Evolutionary conservation across 306 rosid genomes (phyloP).

Genomic region (Elaeagnus macrophylla): DNA sequence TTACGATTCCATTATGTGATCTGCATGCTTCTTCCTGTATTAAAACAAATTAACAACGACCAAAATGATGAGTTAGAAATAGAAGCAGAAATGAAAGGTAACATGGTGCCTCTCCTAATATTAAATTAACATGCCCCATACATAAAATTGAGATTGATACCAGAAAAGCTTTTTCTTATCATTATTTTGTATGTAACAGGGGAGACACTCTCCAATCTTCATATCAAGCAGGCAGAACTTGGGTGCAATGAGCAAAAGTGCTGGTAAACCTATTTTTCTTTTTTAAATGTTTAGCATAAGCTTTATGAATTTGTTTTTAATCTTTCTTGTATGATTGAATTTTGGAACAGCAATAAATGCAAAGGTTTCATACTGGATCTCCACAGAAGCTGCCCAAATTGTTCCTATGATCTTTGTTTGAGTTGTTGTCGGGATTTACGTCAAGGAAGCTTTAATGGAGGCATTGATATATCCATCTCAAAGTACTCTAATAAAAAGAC

Average conservation of each 20-base stretch:
- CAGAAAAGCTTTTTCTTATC: neutral
- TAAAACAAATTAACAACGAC: no score
- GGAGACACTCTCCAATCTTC: constrained; percentile 45
- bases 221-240: constrained; percentile 58
- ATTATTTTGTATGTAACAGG: constrained; percentile 39
- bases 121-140: constrained; percentile 4
- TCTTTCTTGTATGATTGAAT: constrained; percentile 24
- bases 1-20: no score
- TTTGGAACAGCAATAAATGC: constrained; percentile 70
- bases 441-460: constrained; percentile 34
- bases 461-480: constrained; percentile 20
- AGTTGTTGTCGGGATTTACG: constrained; percentile 54
- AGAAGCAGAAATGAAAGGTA: constrained; percentile 36
- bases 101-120: constrained; percentile 14
- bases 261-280: constrained; percentile 39
- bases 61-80: no score
- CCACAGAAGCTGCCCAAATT: constrained; percentile 84
- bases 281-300: constrained; percentile 8
- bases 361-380: constrained; percentile 65
- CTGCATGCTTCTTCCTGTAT: no score
- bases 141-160: constrained; percentile 7
- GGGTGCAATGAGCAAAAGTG: constrained; percentile 37
- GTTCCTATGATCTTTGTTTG: constrained; percentile 78
- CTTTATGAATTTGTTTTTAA: constrained; percentile 12
- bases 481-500: constrained; percentile 31